Evolutionary conservation across 208 protist genomes (phyloP), one percentile per base, ranked within the genome.

Genomic region (Wallacemonas sp.): DNA sequence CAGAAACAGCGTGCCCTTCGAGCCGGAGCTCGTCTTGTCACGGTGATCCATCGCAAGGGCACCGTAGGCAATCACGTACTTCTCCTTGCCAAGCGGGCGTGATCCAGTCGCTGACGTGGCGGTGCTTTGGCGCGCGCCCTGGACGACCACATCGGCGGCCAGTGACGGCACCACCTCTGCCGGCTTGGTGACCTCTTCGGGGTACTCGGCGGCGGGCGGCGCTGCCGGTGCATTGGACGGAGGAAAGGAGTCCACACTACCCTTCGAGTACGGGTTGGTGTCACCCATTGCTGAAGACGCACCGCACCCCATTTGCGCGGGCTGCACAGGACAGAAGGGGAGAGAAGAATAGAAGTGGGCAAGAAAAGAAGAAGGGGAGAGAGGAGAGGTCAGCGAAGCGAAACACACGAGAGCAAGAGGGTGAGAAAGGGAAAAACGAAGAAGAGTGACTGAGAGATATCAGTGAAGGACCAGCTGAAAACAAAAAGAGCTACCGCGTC

Each of bases 11-110:
- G 72, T 77, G 19, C 86, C 85, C 44, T 78, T 76, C 1, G 38
- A 32, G 13, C 33, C 36, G 8, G 26, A 26, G 19, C 36, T 44
- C n/a, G 41, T 58, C 29, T 57, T 57, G 19, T 45, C 58, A 26
- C 68, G 68, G 70, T 92, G 73, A 21, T 81, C 73, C 87, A 93
- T 92, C 21, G 69, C 83, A n/a, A 95, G 64, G 1, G 83, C 85
- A 3, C 87, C 87, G 50, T 79, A 83, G 36, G 90, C 76, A 50
- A 81, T 90, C 42, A 93, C 79, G 73, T 93, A 92, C 72, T 93
- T 95, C 32, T 85, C 73, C 62, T 91, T 92, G 0, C 85, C 90
- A 10, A 88, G 74, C 19, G 89, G 67, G 50, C 71, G 67, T 21
- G 64, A 19, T 5, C 17, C 55, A 10, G 26, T 53, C 6, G 44